Percentiles rank a stretch among this genome's conserved stretches.
These are phyloP conservation scores for Coccomyxa subellipsoidea DNA, from an alignment of 163 green algal genomes.

Conservation along the genomic window DNA sequence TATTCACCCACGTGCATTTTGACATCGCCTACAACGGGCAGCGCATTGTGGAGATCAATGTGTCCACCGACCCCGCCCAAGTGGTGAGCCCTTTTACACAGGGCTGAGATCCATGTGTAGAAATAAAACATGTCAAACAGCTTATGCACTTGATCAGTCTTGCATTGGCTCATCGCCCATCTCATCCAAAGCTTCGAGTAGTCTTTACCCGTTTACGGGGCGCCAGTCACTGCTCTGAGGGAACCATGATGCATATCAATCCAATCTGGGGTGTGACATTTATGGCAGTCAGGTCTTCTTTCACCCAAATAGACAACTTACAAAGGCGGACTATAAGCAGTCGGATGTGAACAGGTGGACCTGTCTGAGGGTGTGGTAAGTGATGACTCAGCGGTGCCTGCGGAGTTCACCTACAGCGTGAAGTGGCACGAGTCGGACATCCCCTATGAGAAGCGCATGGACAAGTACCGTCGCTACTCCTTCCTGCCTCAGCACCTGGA, in stretches of 20 bases:
- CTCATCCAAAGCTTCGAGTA: neutral
- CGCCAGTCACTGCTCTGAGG: neutral
- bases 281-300: neutral
- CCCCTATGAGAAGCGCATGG: conserved; percentile 86
- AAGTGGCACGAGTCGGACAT: conserved; percentile 82
- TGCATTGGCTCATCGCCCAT: neutral
- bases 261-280: neutral
- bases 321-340: no score
- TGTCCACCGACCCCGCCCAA: conserved; percentile 66
- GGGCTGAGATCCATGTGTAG: no score
- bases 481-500: conserved; percentile 97
- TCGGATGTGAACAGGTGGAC: conserved; percentile 28
- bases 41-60: conserved; percentile 71
- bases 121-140: no score
- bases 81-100: neutral
- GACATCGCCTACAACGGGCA: conserved; percentile 76
- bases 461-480: conserved; percentile 93
- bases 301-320: no score
- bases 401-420: conserved; percentile 91
- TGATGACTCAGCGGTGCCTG: conserved; percentile 20
- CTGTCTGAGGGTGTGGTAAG: conserved; percentile 16
- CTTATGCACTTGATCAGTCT: no score
- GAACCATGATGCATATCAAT: neutral
- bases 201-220: neutral
- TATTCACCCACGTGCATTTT: conserved; percentile 85